A percentile compares a stretch with the other conserved stretches of the same genome.
phyloP scores from a whole-genome alignment of 441 rosid species.

The Aleurites moluccanus region DNA sequence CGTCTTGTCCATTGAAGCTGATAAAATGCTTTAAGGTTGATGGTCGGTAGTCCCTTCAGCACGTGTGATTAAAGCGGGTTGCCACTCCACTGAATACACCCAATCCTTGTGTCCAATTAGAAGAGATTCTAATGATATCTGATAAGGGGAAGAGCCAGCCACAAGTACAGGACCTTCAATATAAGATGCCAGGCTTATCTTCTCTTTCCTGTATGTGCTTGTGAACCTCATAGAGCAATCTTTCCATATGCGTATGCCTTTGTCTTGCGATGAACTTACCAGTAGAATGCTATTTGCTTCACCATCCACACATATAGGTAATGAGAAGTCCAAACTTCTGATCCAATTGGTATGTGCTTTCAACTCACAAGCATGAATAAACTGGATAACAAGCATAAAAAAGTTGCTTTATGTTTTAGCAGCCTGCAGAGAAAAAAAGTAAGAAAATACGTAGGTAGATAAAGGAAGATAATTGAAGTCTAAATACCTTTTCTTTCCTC shows the following conservation, averaged over 20 bases:
- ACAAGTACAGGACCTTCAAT: conserved; percentile 83
- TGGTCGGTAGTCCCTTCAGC: conserved; percentile 33
- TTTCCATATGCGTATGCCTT: conserved; percentile 93
- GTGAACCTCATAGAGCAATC: conserved; percentile 45
- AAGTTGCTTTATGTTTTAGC: not conserved
- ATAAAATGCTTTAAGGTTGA: conserved; percentile 77
- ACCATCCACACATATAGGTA: conserved; percentile 46
- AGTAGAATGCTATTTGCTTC: conserved; percentile 58
- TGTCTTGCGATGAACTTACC: conserved; percentile 96
- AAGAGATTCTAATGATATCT: conserved; percentile 90
- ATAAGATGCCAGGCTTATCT: conserved; percentile 73
- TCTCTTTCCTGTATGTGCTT: conserved; percentile 44
- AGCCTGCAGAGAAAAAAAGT: conserved; percentile 18
- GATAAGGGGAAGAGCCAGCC: conserved; percentile 68
- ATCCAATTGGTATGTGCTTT: conserved; percentile 98
- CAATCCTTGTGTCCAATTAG: conserved; percentile 97
- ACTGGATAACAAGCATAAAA: conserved; percentile 44
- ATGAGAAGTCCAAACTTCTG: conserved; percentile 91
- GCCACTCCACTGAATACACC: conserved; percentile 98
- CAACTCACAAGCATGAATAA: conserved; percentile 75
- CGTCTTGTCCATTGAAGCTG: conserved; percentile 99
- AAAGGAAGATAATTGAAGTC: not conserved
- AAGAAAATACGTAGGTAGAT: not conserved
- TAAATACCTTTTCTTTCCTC: conserved; percentile 70
- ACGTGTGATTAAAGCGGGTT: conserved; percentile 51